Base-by-base conservation (phyloP, 2,329 filamentous ascomycete genomes). In the Penicillium sp. region DNA sequence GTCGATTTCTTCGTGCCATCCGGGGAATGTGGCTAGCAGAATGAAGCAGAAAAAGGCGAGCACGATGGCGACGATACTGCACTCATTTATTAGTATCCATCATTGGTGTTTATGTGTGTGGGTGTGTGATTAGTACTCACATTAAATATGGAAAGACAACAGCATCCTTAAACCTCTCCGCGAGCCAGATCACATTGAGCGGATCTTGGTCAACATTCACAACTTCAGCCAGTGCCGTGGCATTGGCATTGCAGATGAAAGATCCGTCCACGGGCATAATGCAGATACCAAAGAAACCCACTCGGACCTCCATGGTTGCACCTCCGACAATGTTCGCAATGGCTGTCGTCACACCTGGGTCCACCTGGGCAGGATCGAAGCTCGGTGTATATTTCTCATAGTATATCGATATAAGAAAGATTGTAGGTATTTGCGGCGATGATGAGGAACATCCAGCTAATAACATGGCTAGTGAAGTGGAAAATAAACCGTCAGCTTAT, bases 371-470 rank as follows among this genome's bases (percentile, higher is more conserved):
- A 5, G 91, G 89, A 65, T 90, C 86, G 64, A 93, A 93, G 26
- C 83, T 79, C 3, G 94, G 90, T 20, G 86, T 85, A 77, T 97
- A 97, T 61, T 83, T 81, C 71, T 96, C 80, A 79, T 97, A 99
- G 83, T 96, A 97, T 67, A 99, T 84, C n/a, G 92, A 96, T 63
- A 99, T 90, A 64, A 99, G 85, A 82, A 97, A 99, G 75, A 99
- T 97, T 70, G 87, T 86, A 24, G 94, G 94, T 66, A 99, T 97
- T 55, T 96, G 80, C 2, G 93, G 94, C 52, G 93, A 97, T 42
- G 93, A 96, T 9, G 93, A 97, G 4, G 94, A 97, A 76, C 94
- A 99, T 67, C 94, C 94, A 68, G 94, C 93, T 64, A 99, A 81
- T 67, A 99, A 79, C 62, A 99, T 84, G 66, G 94, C 92, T 97